Conservation (phyloP, 116 monocot genomes). For the Posidonia oceanica region DNA sequence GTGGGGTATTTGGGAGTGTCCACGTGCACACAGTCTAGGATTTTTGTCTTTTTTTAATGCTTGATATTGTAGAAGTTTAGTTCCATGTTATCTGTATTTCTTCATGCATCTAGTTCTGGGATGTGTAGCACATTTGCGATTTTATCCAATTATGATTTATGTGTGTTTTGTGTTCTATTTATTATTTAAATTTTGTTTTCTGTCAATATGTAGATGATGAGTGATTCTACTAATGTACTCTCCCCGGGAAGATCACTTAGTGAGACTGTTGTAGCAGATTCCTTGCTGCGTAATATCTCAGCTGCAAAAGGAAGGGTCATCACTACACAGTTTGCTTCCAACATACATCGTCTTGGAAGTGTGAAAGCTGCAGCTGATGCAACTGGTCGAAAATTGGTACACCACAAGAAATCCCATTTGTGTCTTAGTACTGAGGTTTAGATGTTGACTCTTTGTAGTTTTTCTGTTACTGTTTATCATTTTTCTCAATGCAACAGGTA, state of each 20-base stretch:
- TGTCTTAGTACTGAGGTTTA: not conserved
- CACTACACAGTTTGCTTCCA: conserved; percentile 98
- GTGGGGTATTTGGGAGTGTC: no score
- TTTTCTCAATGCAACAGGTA: conserved; percentile 41
- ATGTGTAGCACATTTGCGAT: no score
- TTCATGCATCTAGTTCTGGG: no score
- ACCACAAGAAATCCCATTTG: not conserved
- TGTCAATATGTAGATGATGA: conserved; percentile 72
- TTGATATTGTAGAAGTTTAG: no score
- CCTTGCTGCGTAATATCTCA: conserved; percentile 71
- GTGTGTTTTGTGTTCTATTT: not conserved
- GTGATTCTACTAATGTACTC: conserved; percentile 95
- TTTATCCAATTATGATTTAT: not conserved
- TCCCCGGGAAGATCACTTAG: conserved; percentile 93
- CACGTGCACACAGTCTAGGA: no score
- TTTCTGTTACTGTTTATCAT: conserved; percentile 1
- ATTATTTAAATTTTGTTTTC: not conserved
- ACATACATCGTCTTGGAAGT: conserved; percentile 98
- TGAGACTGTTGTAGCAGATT: conserved; percentile 82
- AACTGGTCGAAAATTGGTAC: conserved; percentile 92
- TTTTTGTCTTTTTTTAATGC: no score
- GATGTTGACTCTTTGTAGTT: not conserved
- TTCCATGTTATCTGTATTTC: no score
- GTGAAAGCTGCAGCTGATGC: conserved; percentile 97
- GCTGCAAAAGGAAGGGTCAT: conserved; percentile 93